Percentiles rank a stretch among this genome's conserved stretches.
Evolutionary conservation across 1,284 basidiomycete genomes (phyloP).

Genomic region (Earliella scabrosa): DNA sequence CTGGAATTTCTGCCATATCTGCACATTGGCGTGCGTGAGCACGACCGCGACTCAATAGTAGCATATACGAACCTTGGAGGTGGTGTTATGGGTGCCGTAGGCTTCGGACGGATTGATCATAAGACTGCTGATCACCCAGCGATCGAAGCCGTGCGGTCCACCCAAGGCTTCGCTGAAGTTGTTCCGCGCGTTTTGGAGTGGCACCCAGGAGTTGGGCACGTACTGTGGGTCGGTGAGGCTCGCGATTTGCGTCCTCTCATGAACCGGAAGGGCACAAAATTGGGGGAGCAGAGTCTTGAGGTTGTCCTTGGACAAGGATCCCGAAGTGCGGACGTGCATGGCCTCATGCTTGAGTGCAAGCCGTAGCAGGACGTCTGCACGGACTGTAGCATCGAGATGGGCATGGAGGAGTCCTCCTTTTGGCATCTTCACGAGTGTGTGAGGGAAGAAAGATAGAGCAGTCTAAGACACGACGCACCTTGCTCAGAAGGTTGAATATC

Average conservation of each 20-base stretch:
- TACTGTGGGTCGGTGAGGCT: constrained; percentile 54
- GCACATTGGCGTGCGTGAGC: not conserved
- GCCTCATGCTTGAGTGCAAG: constrained; percentile 59
- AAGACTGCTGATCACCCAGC: constrained; percentile 61
- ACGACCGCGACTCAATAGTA: not conserved
- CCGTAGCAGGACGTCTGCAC: constrained; percentile 51
- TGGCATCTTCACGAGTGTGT: constrained; percentile 62
- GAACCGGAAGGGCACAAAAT: constrained; percentile 49
- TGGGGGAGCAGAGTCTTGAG: constrained; percentile 50
- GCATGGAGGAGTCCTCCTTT: constrained; percentile 75
- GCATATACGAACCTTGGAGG: constrained; percentile 51
- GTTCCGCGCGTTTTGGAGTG: constrained; percentile 54
- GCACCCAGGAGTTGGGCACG: constrained; percentile 52
- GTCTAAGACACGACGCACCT: constrained; percentile 40
- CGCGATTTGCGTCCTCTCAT: constrained; percentile 34
- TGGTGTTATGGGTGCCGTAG: constrained; percentile 71
- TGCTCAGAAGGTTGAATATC: constrained; percentile 62
- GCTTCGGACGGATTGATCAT: constrained; percentile 71
- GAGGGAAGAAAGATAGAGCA: not conserved
- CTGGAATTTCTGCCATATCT: constrained; percentile 77
- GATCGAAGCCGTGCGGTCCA: constrained; percentile 67
- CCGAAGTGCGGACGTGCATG: constrained; percentile 57
- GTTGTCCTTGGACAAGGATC: constrained; percentile 41
- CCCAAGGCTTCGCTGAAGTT: constrained; percentile 55
- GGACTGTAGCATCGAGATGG: constrained; percentile 73